Evolutionary conservation across 2,329 filamentous ascomycete genomes (phyloP), one percentile per base, ranked within the genome.

Genomic region (Chlorencoelia australis): DNA sequence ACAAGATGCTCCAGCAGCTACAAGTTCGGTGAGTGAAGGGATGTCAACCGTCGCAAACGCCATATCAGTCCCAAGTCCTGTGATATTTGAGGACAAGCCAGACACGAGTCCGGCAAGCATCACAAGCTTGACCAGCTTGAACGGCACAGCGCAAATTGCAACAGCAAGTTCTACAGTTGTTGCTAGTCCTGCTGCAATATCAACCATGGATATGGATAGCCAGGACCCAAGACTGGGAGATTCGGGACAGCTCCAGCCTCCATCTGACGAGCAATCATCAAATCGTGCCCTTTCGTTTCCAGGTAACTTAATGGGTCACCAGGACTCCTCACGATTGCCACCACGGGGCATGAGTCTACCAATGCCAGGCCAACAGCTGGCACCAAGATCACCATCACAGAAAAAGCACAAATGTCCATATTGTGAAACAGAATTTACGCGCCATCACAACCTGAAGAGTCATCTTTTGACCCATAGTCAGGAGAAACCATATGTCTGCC

Each of bases 401-500:
- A 95, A 94, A 64, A 89, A 91, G 54, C 89, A 98, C 65, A 94
- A 91, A 59, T 98, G 91, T 55, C 89, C 86, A 1, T 94, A 94
- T 59, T 98, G 91, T 67, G 77, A 86, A 25, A 95, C 91, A 4
- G 91, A 94, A 54, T 98, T 98, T 51, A 98, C 91, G 18, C 77
- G 91, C 29, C 91, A 96, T 57, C 91, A 96, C 58, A 96, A 98
- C 54, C 73, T 96, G 18, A 98, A 96, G 64, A 95, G 87, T 50
- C 91, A 98, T 63, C 72, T 98, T 39, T 74, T 98, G 56, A 96
- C 91, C 1, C 91, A 96, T 60, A 95, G 88, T 53, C 89, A 98
- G 67, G 91, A 98, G 60, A 98, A 98, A 62, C 91, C 91, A 0
- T 98, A 91, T 55, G 75, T 91, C 18, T 98, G 91, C 57, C 79